Evolutionary conservation across 352 stramenopile genomes (phyloP).

Genomic region (Phytopythium boreale): DNA sequence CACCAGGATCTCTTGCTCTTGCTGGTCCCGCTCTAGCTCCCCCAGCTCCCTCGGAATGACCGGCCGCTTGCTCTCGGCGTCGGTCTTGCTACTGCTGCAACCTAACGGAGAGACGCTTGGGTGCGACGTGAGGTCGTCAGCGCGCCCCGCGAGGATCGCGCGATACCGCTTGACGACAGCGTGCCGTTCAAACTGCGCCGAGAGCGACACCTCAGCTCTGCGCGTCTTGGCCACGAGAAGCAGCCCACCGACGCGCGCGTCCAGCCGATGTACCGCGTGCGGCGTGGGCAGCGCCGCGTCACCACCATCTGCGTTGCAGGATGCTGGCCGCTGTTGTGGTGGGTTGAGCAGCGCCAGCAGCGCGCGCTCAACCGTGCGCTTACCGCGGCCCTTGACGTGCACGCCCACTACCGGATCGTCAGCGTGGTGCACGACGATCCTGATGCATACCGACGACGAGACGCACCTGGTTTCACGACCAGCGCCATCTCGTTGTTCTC

Average conservation of each 20-base stretch:
- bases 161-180: conserved; percentile 48
- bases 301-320: not conserved
- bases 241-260: conserved; percentile 56
- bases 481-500: conserved; percentile 43
- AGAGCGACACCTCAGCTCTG: conserved; percentile 35
- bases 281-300: conserved; percentile 23
- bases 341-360: conserved; percentile 31
- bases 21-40: not conserved
- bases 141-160: conserved; percentile 42
- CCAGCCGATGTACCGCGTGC: conserved; percentile 56
- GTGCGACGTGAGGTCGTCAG: conserved; percentile 4
- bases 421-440: not conserved
- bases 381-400: conserved; percentile 56
- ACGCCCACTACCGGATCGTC: conserved; percentile 28
- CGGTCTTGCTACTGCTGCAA: not conserved
- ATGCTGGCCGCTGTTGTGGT: not conserved
- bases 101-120: not conserved
- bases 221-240: conserved; percentile 63
- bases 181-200: conserved; percentile 44
- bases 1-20: conserved; percentile 14
- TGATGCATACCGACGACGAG: not conserved
- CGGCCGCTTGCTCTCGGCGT: not conserved
- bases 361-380: conserved; percentile 45
- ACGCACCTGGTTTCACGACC: conserved; percentile 48
- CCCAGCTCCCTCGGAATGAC: conserved; percentile 13